phyloP scores from a whole-genome alignment of 2,329 filamentous ascomycete genomes.

The Stagonosporopsis chrysanthemi region DNA sequence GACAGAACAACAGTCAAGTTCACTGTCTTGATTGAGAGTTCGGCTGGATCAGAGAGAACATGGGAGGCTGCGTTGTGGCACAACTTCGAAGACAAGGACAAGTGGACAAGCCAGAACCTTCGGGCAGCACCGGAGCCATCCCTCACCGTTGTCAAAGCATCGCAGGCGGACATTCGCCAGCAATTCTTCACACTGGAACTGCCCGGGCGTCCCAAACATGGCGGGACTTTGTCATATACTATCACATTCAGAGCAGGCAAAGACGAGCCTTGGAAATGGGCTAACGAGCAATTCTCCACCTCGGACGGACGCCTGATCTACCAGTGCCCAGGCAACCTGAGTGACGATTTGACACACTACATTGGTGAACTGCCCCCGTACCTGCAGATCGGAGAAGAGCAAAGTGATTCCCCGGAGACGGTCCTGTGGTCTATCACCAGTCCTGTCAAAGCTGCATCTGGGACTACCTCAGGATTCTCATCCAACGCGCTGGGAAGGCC shows the following conservation, averaged over 20 bases:
- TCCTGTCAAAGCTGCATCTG: conserved; percentile 63
- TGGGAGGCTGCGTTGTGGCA: conserved; percentile 84
- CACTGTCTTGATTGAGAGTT: conserved; percentile 73
- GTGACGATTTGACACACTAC: conserved; percentile 60
- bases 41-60: conserved; percentile 59
- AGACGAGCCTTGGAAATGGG: conserved; percentile 72
- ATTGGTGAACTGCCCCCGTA: conserved; percentile 65
- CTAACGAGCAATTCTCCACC: conserved; percentile 68
- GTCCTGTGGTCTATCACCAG: conserved; percentile 73
- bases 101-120: conserved; percentile 67
- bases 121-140: conserved; percentile 47
- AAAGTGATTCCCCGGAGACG: conserved; percentile 73
- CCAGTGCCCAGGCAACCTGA: conserved; percentile 47
- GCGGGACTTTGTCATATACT: conserved; percentile 68
- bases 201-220: conserved; percentile 52
- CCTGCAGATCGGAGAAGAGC: conserved; percentile 61
- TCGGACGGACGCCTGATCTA: conserved; percentile 70
- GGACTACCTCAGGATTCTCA: conserved; percentile 64
- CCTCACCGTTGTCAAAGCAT: conserved; percentile 35
- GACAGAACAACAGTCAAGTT: conserved; percentile 59
- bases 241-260: conserved; percentile 68
- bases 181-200: conserved; percentile 65
- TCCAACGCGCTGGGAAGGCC: conserved; percentile 69
- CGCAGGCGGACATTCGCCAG: conserved; percentile 29
- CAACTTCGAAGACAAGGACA: conserved; percentile 63